phyloP scores from a whole-genome alignment of 768 basidiomycete species.

The Phaffia tasmanica region DNA sequence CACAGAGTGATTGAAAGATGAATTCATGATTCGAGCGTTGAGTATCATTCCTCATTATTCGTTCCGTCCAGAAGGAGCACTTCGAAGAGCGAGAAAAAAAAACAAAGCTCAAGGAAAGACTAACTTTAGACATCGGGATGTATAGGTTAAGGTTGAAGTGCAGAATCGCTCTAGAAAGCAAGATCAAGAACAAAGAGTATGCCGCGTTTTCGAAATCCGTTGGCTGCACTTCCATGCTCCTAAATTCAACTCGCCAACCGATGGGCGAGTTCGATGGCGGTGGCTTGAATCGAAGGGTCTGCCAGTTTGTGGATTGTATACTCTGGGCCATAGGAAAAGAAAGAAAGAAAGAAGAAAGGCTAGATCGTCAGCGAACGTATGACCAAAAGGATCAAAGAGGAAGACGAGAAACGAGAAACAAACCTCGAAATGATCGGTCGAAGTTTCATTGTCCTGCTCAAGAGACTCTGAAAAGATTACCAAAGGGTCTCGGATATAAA shows the following conservation, averaged over 20 bases:
- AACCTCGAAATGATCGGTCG: slow-evolving; percentile 94
- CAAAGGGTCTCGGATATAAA: slow-evolving; percentile 95
- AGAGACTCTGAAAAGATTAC: slow-evolving; percentile 91
- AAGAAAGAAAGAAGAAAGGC: background rate
- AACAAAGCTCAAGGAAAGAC: slow-evolving; percentile 26
- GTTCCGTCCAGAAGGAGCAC: background rate
- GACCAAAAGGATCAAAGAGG: background rate
- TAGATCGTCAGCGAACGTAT: background rate
- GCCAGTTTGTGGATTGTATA: slow-evolving; percentile 99
- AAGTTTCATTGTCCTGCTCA: slow-evolving; percentile 73
- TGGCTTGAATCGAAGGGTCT: slow-evolving; percentile 95
- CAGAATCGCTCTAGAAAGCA: slow-evolving; percentile 86
- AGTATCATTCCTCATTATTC: background rate
- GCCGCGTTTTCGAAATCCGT: slow-evolving; percentile 99
- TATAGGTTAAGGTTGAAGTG: slow-evolving; percentile 88
- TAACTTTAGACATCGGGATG: slow-evolving; percentile 88
- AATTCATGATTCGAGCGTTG: background rate
- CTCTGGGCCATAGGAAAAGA: slow-evolving; percentile 47
- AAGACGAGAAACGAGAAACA: slow-evolving; percentile 13
- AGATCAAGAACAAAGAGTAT: slow-evolving; percentile 84
- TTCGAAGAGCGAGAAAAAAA: background rate
- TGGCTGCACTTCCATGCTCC: slow-evolving; percentile 97
- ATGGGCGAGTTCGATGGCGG: slow-evolving; percentile 85
- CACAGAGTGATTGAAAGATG: background rate
- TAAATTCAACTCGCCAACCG: slow-evolving; percentile 96